Conservation (phyloP, 1,284 basidiomycete species). For the Porogramme epimiltina region DNA sequence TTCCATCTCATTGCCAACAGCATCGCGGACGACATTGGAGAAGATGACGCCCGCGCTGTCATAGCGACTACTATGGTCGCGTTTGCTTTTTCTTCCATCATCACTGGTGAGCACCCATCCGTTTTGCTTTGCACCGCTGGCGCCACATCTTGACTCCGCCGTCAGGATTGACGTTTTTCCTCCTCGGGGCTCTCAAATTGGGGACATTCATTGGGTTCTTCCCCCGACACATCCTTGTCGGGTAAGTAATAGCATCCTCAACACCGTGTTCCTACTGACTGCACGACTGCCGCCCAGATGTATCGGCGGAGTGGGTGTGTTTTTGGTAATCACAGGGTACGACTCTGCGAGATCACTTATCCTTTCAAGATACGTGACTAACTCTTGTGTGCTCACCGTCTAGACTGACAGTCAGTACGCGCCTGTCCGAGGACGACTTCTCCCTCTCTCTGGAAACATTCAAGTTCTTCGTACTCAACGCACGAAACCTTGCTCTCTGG, state of each 20-base stretch:
- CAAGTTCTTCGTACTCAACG: slow-evolving; percentile 59
- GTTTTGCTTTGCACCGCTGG: neutral
- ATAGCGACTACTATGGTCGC: slow-evolving; percentile 91
- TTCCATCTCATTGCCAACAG: slow-evolving; percentile 89
- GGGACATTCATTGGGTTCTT: slow-evolving; percentile 94
- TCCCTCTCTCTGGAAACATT: slow-evolving; percentile 68
- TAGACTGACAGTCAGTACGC: slow-evolving; percentile 82
- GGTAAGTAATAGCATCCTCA: slow-evolving; percentile 44
- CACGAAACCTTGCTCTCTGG: slow-evolving; percentile 74
- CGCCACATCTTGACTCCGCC: neutral
- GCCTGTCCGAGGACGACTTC: slow-evolving; percentile 83
- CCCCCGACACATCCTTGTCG: slow-evolving; percentile 93
- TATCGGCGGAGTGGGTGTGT: slow-evolving; percentile 95
- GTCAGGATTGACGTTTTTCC: slow-evolving; percentile 79
- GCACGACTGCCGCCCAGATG: slow-evolving; percentile 50
- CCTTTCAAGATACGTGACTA: no score
- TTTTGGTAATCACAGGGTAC: slow-evolving; percentile 87
- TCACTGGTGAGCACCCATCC: slow-evolving; percentile 72
- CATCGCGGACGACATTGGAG: slow-evolving; percentile 77
- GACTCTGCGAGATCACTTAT: slow-evolving; percentile 20
- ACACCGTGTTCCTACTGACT: neutral
- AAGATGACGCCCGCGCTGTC: slow-evolving; percentile 69
- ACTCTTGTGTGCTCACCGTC: neutral
- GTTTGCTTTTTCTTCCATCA: slow-evolving; percentile 86
- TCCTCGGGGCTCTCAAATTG: slow-evolving; percentile 83